phyloP scores from a whole-genome alignment of 352 stramenopile genomes.

The Globisporangium sylvaticum region DNA sequence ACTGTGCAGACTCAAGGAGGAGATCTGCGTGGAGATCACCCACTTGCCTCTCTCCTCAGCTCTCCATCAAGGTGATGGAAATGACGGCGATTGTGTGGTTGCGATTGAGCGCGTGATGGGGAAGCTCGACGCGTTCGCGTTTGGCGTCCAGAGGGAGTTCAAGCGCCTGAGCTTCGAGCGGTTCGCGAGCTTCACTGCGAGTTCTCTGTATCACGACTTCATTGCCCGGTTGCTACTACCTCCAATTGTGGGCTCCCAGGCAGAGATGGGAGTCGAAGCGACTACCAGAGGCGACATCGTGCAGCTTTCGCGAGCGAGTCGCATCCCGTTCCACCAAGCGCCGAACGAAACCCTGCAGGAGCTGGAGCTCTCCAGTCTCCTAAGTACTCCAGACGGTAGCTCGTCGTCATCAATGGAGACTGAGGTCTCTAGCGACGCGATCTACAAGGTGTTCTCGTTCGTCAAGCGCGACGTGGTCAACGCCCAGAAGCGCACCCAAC shows the following conservation, averaged over 20 bases:
- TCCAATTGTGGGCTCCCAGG: not conserved
- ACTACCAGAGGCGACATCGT: slow-evolving; percentile 24
- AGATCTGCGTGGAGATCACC: slow-evolving; percentile 20
- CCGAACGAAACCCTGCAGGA: slow-evolving; percentile 19
- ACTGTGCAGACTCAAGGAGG: slow-evolving; percentile 24
- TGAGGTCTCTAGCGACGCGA: slow-evolving; percentile 18
- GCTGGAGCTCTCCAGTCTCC: slow-evolving; percentile 14
- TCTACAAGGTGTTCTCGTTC: slow-evolving; percentile 26
- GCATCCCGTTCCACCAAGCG: slow-evolving; percentile 58
- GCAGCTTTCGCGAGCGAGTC: slow-evolving; percentile 36
- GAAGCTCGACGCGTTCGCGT: slow-evolving; percentile 34
- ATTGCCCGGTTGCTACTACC: slow-evolving; percentile 10
- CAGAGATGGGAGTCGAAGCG: not conserved
- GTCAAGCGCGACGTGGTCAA: slow-evolving; percentile 6
- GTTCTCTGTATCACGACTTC: slow-evolving; percentile 45
- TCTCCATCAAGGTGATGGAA: slow-evolving; percentile 5
- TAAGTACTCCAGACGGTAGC: not conserved
- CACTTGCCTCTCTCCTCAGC: slow-evolving; percentile 5
- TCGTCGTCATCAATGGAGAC: not conserved
- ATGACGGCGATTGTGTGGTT: slow-evolving; percentile 1
- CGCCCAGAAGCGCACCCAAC: not conserved
- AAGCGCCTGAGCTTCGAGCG: slow-evolving; percentile 40
- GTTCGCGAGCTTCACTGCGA: slow-evolving; percentile 46
- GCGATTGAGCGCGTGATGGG: slow-evolving; percentile 19
- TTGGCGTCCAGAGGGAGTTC: slow-evolving; percentile 40